Evolutionary conservation across 768 basidiomycete species (phyloP), one percentile per base, ranked within the genome.

Genomic region (Russula dissimulans): DNA sequence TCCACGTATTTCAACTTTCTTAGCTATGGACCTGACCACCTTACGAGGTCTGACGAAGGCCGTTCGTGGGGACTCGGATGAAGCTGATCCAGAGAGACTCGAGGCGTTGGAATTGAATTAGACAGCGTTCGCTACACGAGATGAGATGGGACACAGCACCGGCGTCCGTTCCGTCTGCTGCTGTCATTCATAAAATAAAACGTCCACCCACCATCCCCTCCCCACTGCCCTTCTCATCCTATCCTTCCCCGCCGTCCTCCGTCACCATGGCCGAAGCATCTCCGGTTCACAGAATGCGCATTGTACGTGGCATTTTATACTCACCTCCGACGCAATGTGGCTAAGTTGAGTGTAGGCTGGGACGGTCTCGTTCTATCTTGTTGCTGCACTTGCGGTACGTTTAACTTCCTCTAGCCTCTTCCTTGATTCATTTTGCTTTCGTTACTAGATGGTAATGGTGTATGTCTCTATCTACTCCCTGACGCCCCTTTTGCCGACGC

Each of bases 401-500:
- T 38, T 31, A 14, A 43, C 44, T 18, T 26, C 22, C 2, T 48
- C 29, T 15, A n/a, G 26, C 47, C 52, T 18, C 31, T 17, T 18
- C 6, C 29, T 45, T 48, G 31, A 9, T 18, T 56, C 11, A 58
- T 52, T 56, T 41, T 51, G 10, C 22, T 31, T 54, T 43, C 29
- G 10, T n/a, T 26, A 9, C 22, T 69, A 92, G 90, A 92, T 94
- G 91, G 87, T 94, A 66, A 86, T 94, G 81, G 92, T 89, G 87
- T 92, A 78, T 60, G 69, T 70, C 5, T 32, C 42, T 18, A 46
- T 34, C 64, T 31, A 55, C 43, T 8, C 5, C 22, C 22, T 26
- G 1, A 26, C 22, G 2, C 22, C 2, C 29, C n/a, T 29, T 10
- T 52, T 32, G n/a, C n/a, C 34, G 44, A 45, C 42, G 5, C 38